Base-by-base conservation (phyloP, 1,284 basidiomycete species). In the Cutaneotrichosporon sp. region DNA sequence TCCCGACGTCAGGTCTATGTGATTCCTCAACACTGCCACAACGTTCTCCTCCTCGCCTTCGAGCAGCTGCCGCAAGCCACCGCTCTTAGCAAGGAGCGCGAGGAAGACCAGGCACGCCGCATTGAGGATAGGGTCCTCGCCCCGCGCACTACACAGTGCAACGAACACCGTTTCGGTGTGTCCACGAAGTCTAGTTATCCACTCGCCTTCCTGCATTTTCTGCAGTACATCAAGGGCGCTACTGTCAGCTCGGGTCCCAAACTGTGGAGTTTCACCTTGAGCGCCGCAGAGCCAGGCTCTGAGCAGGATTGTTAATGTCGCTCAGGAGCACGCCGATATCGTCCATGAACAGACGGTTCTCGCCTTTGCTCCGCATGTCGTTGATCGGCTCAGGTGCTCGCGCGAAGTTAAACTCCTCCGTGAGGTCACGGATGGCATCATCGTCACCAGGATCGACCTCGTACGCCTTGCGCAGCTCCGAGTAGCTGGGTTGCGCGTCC, bases 311-410 rank as follows among this genome's bases (percentile, higher is more conserved):
- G 2, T 55, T 50, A 2, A 81, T 63, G 1, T 74, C 74, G 11
- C 78, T 76, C 2, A 77, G 60, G 18, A 79, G 66, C 57, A 73
- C 77, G 5, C 62, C 69, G 3, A 80, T 49, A 66, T 81, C 77
- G 63, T 80, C 79, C 69, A 76, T 71, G 65, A 80, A 78, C 14
- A 73, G 68, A 21, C 78, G 62, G 56, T 79, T 79, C 64, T 77
- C 79, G 5, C 79, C 79, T 64, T 73, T 74, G 5, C 75, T 76
- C 46, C 78, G 62, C 72, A 80, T 74, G 60, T 81, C 78, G 6
- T 76, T 72, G 9, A 79, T 72, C 10, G 73, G 68, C 34, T 72
- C 72, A 4, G 76, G 76, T 7, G 73, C 73, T 47, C 69, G 63
- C 5, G 75, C 77, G 34, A 69, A 62, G 18, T 70, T 51, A 7